phyloP scores from a whole-genome alignment of 1,139 yeast genomes.

The Scheffersomyces insectosa region DNA sequence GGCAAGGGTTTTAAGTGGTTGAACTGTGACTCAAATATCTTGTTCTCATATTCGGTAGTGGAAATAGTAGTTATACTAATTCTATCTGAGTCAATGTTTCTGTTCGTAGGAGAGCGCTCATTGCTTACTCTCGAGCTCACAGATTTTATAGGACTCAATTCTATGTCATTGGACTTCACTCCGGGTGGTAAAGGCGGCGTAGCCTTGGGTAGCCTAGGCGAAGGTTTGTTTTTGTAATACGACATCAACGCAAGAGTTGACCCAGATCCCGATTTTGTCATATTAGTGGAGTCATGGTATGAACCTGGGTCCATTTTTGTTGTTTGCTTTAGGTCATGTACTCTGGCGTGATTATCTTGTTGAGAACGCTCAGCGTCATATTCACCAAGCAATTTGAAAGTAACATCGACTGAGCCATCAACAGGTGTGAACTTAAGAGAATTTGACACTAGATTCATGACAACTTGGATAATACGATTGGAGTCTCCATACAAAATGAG shows the following conservation, averaged over 20 bases:
- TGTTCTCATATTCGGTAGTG: conserved; percentile 56
- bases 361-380: conserved; percentile 54
- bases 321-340: conserved; percentile 20
- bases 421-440: conserved; percentile 87
- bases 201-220: background rate
- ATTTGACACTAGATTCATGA: conserved; percentile 85
- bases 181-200: background rate
- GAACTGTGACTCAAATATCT: conserved; percentile 54
- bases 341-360: conserved; percentile 29
- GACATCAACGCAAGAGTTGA: background rate
- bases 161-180: background rate
- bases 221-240: conserved; percentile 2
- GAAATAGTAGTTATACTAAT: conserved; percentile 47
- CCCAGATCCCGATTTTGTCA: background rate
- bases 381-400: conserved; percentile 66
- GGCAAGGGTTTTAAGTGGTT: conserved; percentile 32
- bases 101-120: background rate
- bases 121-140: background rate
- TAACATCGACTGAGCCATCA: conserved; percentile 76
- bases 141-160: background rate
- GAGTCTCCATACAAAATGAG: conserved; percentile 81
- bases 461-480: conserved; percentile 81
- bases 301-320: background rate
- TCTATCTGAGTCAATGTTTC: conserved; percentile 23
- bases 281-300: background rate